Evolutionary conservation across 495 filamentous ascomycete genomes (phyloP).

Genomic region (Venustampulla echinocandica): DNA sequence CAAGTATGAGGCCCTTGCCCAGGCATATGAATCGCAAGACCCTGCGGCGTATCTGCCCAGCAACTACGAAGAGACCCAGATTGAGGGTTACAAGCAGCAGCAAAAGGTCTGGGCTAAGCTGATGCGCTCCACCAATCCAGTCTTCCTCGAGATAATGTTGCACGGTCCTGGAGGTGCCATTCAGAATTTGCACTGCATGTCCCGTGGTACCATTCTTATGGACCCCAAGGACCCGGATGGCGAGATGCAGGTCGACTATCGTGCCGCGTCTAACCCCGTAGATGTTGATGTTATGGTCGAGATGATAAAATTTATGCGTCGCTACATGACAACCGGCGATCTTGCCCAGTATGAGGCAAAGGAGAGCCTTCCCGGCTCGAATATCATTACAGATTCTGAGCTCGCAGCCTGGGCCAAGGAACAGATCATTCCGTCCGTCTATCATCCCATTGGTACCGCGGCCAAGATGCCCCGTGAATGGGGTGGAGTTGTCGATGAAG

Average conservation of each 20-base stretch:
- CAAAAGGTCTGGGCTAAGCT: not conserved
- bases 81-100: not conserved
- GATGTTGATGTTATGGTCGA: not conserved
- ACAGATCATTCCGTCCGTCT: not conserved
- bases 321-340: not conserved
- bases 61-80: not conserved
- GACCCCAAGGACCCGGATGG: not conserved
- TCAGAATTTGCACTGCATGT: not conserved
- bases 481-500: conserved; percentile 40
- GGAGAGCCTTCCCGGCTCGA: not conserved
- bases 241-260: not conserved
- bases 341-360: not conserved
- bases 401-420: not conserved
- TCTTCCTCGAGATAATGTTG: not conserved
- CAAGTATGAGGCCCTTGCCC: not conserved
- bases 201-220: not conserved
- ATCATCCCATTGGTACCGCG: not conserved
- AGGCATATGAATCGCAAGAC: not conserved
- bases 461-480: not conserved
- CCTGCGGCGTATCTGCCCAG: not conserved
- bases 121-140: not conserved
- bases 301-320: not conserved
- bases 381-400: not conserved
- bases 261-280: not conserved
- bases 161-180: not conserved